These are phyloP conservation scores for Posidonia oceanica DNA, from an alignment of 116 monocot species.

Conservation along the genomic window DNA sequence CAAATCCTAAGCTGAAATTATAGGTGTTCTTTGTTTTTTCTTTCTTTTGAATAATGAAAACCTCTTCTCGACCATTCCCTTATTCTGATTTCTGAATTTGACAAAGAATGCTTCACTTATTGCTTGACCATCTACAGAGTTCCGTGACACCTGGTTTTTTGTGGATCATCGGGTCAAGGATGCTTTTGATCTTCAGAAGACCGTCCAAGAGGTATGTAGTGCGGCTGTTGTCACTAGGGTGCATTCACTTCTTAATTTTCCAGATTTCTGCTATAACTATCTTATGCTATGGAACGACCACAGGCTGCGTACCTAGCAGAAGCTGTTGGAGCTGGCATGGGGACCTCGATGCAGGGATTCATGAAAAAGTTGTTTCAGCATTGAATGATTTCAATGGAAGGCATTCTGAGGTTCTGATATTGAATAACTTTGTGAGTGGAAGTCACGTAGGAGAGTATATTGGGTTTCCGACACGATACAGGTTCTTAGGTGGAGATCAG, in stretches of 20 bases:
- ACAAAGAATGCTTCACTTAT: too few species aligned
- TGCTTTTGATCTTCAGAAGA: slow-evolving; percentile 86
- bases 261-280: neutral
- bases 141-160: slow-evolving; percentile 78
- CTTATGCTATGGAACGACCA: neutral
- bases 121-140: slow-evolving; percentile 22
- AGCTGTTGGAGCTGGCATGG: slow-evolving; percentile 61
- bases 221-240: neutral
- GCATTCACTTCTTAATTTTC: neutral
- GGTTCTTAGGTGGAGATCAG: too few species aligned
- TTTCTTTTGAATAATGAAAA: too few species aligned
- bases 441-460: neutral
- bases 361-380: slow-evolving; percentile 53
- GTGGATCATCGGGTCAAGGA: slow-evolving; percentile 61
- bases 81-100: too few species aligned
- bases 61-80: too few species aligned
- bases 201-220: slow-evolving; percentile 61
- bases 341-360: slow-evolving; percentile 63
- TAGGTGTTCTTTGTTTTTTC: too few species aligned
- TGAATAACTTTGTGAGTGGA: neutral
- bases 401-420: neutral
- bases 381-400: neutral
- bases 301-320: slow-evolving; percentile 86
- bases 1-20: too few species aligned
- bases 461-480: too few species aligned